Conservation (phyloP, 1,284 basidiomycete species). For the Cronartium quercuum region DNA sequence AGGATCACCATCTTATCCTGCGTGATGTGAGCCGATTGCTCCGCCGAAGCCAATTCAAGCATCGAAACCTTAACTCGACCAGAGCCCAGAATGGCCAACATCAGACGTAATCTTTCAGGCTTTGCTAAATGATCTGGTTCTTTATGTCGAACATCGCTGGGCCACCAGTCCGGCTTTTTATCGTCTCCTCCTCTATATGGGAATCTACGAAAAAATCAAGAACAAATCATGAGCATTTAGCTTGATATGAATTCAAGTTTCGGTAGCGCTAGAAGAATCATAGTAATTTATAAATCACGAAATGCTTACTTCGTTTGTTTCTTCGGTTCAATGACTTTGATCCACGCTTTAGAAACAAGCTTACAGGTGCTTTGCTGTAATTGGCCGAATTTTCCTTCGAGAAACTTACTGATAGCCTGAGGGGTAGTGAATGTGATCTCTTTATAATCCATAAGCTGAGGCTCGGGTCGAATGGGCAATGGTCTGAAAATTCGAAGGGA, state of each 20-base stretch:
- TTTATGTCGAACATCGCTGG: slow-evolving; percentile 53
- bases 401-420: slow-evolving; percentile 44
- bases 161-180: slow-evolving; percentile 56
- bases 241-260: too few relatives aligned
- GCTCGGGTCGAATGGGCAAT: slow-evolving; percentile 6
- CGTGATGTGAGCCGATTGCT: slow-evolving; percentile 52
- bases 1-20: slow-evolving; percentile 52
- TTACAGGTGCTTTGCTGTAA: slow-evolving; percentile 55
- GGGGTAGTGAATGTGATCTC: slow-evolving; percentile 34
- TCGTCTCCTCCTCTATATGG: slow-evolving; percentile 56
- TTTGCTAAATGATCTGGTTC: slow-evolving; percentile 56
- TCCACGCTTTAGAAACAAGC: slow-evolving; percentile 55
- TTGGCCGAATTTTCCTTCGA: slow-evolving; percentile 48
- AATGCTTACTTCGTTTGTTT: slow-evolving; percentile 53
- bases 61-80: slow-evolving; percentile 50
- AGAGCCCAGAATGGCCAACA: slow-evolving; percentile 52
- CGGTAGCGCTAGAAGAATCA: too few relatives aligned
- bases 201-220: slow-evolving; percentile 29
- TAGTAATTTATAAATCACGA: too few relatives aligned
- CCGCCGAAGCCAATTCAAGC: slow-evolving; percentile 54
- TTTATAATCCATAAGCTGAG: slow-evolving; percentile 38
- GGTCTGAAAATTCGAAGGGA: not conserved
- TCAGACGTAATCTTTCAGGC: slow-evolving; percentile 51
- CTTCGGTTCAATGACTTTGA: slow-evolving; percentile 56
- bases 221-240: too few relatives aligned